These are phyloP conservation scores for Oleoguttula mirabilis DNA, from an alignment of 495 filamentous ascomycete genomes.

Conservation along the genomic window DNA sequence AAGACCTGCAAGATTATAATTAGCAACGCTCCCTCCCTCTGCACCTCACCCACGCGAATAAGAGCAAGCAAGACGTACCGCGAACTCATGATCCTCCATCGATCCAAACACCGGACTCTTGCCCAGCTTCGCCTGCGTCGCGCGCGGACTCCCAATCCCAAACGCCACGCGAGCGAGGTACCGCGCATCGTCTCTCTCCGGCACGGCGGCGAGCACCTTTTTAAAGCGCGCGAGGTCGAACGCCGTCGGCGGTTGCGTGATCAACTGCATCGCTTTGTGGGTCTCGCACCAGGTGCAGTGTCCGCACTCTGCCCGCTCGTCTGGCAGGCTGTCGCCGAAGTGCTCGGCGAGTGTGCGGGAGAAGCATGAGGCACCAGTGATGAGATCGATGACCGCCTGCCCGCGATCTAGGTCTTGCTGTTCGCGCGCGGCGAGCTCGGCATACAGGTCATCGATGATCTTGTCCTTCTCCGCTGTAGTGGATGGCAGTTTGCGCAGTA, in stretches of 20 bases:
- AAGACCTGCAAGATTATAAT: no score
- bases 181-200: slow-evolving; percentile 41
- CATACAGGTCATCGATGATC: slow-evolving; percentile 35
- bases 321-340: slow-evolving; percentile 41
- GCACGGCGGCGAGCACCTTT: slow-evolving; percentile 30
- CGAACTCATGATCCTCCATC: slow-evolving; percentile 24
- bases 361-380: slow-evolving; percentile 39
- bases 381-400: slow-evolving; percentile 36
- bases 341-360: slow-evolving; percentile 36
- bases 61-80: no score
- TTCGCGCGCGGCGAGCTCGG: slow-evolving; percentile 38
- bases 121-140: slow-evolving; percentile 34
- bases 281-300: slow-evolving; percentile 44
- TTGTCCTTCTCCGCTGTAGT: slow-evolving; percentile 27
- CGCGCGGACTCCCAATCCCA: slow-evolving; percentile 44
- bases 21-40: no score
- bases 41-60: no score
- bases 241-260: slow-evolving; percentile 12
- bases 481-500: slow-evolving; percentile 36
- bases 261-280: slow-evolving; percentile 28
- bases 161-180: slow-evolving; percentile 45
- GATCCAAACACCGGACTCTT: slow-evolving; percentile 36
- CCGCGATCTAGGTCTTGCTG: slow-evolving; percentile 36
- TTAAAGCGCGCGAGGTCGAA: slow-evolving; percentile 32
- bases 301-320: slow-evolving; percentile 33